Evolutionary conservation across 805 yeast species (phyloP).

Genomic region (Barnettozyma populi): DNA sequence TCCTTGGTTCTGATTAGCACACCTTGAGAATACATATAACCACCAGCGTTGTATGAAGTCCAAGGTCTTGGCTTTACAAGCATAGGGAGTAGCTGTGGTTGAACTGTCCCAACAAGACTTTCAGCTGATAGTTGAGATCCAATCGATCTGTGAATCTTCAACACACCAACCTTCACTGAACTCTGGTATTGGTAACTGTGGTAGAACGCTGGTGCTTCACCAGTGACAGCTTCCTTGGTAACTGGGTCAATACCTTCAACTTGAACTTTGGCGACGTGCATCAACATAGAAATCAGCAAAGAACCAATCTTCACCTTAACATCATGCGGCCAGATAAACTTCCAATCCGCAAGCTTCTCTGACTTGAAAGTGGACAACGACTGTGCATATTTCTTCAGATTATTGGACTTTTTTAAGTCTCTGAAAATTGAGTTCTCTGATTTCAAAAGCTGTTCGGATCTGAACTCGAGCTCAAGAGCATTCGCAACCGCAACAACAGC

Average conservation of each 20-base stretch:
- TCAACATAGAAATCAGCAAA: constrained; percentile 61
- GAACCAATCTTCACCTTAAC: constrained; percentile 76
- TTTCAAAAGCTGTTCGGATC: constrained; percentile 58
- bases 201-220: constrained; percentile 83
- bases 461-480: constrained; percentile 80
- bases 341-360: constrained; percentile 31
- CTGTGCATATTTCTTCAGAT: constrained; percentile 22
- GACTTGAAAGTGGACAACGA: constrained; percentile 30
- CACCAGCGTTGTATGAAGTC: constrained; percentile 80
- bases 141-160: constrained; percentile 68
- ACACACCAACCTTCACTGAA: constrained; percentile 77
- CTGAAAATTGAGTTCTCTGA: constrained; percentile 51
- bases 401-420: constrained; percentile 38
- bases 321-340: constrained; percentile 48
- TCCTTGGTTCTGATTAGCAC: constrained; percentile 71
- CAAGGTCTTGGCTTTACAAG: constrained; percentile 85
- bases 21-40: constrained; percentile 63
- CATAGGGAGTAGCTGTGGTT: constrained; percentile 92
- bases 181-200: constrained; percentile 79
- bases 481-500: constrained; percentile 78
- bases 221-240: constrained; percentile 59
- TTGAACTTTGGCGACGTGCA: constrained; percentile 77
- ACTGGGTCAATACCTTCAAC: constrained; percentile 80
- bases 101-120: constrained; percentile 55
- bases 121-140: constrained; percentile 64